Conservation (phyloP, 2,329 filamentous ascomycete species). For the Geosmithia morbida region DNA sequence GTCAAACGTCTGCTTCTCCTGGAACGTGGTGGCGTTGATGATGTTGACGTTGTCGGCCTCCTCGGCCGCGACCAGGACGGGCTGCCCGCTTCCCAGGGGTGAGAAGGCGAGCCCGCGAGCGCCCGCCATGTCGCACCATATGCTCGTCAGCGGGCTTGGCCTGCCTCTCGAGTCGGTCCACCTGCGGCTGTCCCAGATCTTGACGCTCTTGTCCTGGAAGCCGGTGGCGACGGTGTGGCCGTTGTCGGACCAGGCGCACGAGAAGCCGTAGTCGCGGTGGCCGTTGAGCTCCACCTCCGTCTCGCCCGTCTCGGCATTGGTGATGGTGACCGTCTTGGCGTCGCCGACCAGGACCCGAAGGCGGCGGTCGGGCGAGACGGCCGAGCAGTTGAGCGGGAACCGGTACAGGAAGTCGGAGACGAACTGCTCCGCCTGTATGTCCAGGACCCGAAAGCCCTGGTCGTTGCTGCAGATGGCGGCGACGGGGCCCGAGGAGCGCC, state of each 20-base stretch:
- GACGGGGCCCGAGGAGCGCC: slow-evolving; percentile 34
- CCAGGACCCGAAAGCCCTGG: slow-evolving; percentile 40
- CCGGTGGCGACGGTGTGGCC: slow-evolving; percentile 64
- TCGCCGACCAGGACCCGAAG: slow-evolving; percentile 64
- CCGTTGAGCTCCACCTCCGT: slow-evolving; percentile 42
- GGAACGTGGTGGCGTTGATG: slow-evolving; percentile 51
- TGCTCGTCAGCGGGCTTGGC: slow-evolving; percentile 32
- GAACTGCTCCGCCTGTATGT: slow-evolving; percentile 44
- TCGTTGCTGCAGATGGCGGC: slow-evolving; percentile 53
- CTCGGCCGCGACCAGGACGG: slow-evolving; percentile 57
- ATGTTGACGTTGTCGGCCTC: slow-evolving; percentile 61
- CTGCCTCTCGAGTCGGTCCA: slow-evolving; percentile 40
- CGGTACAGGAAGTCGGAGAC: slow-evolving; percentile 36
- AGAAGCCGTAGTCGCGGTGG: slow-evolving; percentile 59
- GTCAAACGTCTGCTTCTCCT: slow-evolving; percentile 53
- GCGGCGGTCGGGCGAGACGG: slow-evolving; percentile 56
- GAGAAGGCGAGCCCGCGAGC: slow-evolving; percentile 59
- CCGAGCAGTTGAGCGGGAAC: slow-evolving; percentile 57
- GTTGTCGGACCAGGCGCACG: slow-evolving; percentile 68
- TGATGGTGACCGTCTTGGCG: slow-evolving; percentile 47
- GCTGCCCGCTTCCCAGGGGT: slow-evolving; percentile 51
- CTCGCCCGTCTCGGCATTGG: slow-evolving; percentile 51
- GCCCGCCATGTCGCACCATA: slow-evolving; percentile 53
- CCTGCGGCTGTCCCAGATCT: slow-evolving; percentile 63
- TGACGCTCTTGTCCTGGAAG: slow-evolving; percentile 59